Base-by-base conservation (phyloP, 2,329 filamentous ascomycete species). In the Westerdykella aurantiaca region DNA sequence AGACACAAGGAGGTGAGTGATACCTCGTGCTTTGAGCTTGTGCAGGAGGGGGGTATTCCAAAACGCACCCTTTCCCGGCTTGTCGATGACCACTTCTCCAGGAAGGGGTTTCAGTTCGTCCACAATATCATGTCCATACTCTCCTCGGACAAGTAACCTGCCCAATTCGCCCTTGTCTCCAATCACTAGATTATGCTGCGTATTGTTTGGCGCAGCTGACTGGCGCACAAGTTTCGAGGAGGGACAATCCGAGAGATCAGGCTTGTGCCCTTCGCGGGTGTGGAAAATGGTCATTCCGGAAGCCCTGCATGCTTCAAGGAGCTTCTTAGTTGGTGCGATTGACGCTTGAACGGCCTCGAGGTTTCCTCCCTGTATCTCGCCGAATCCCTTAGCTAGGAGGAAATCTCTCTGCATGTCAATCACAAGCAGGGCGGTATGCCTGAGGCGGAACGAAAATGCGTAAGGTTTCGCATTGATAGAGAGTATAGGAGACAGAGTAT, bases 51-150 rank as follows among this genome's bases (percentile, higher is more conserved):
- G 64, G 0, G 79, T 82, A 29, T 74, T 72, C 75, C 76, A 81
- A 53, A 80, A 81, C 2, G 74, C 74, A 12, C 78, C 78, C 55
- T 80, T 81, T 7, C 77, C 77, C 2, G 75, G 74, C 58, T 80
- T 80, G 56, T 81, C 77, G 37, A 81, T 73, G 3, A 81, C 70
- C 1, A 72, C 61, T 57, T 81, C 78, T 12, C 71, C 72, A 2
- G 75, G 71, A 31, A 70, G 52, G 1, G 77, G 76, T 38, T 64
- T 66, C 34, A 80, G 63, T 51, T 78, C 76, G 53, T 78, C 73
- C 16, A 80, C 67, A 34, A 79, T 71, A 52, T 77, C 75, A 52
- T 79, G 76, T 7, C 76, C 76, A 43, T 74, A 72, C 58, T 79
- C 76, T 25, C 76, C 77, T 21, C 74, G 66, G 6, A 76, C 69